Base-by-base conservation (phyloP, 208 protist genomes). In the Crithidia bombi region DNA sequence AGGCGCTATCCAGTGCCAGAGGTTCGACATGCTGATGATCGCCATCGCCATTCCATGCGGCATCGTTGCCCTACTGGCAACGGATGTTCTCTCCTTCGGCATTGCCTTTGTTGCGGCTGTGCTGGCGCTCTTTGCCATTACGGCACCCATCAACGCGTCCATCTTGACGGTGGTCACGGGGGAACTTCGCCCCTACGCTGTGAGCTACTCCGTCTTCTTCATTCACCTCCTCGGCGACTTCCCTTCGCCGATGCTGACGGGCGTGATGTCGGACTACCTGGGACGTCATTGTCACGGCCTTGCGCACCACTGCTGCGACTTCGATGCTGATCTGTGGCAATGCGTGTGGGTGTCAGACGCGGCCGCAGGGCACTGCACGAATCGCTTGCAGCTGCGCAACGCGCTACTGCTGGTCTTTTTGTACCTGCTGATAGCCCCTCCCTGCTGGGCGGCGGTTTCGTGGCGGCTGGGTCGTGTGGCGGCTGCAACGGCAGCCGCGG, bases 191-290 rank as follows among this genome's bases (percentile, higher is more conserved):
- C 87, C 87, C n/a, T 93, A 93, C 71, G 89, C 90, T 21, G 80
- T 96, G 47, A 87, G 85, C 75, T 93, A 90, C 66, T 90, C 77
- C 32, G 90, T 97, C 25, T 91, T 98, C 44, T 23, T 91, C 25
- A 95, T 97, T 61, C 94, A 98, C 74, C 39, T 87, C 19, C 71
- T 95, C 0, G 94, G 92, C 21, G 91, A 97, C 73, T 94, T 97
- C 65, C 94, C 92, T 3, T 97, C 94, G 0, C 92, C 92, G 23
- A 90, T 86, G 14, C 33, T 98, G 17, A 65, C 80, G 1, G 93
- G 93, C 5, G 21, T 70, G 17, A 66, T 95, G 2, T 93, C 89
- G 10, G 93, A 96, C 58, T 32, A 58, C 6, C 67, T 87, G 25
- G 80, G 78, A 5, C 73, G 76, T 21, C 69, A 71, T 35, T 95